Percentiles rank a stretch among this genome's conserved stretches.
These are phyloP conservation scores for Venustampulla echinocandica DNA, from an alignment of 495 filamentous ascomycete species.

Conservation along the genomic window DNA sequence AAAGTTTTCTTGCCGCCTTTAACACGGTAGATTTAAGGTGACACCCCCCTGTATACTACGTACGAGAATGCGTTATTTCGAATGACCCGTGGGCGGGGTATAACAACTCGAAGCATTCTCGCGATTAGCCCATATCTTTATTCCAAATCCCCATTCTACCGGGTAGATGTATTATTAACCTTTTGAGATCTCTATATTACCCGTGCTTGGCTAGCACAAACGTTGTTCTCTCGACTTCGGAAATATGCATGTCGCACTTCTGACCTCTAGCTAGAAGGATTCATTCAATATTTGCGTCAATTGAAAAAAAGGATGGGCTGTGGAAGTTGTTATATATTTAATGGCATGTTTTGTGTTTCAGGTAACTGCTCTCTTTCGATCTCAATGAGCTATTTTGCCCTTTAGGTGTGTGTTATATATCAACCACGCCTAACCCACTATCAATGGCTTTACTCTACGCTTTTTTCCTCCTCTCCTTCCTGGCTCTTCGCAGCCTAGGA, in stretches of 20 bases:
- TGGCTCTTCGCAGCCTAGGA: neutral
- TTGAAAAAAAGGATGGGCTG: neutral
- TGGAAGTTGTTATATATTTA: too few species aligned
- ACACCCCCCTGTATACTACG: too few species aligned
- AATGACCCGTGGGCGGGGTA: too few species aligned
- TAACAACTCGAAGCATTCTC: too few species aligned
- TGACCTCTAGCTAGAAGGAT: neutral
- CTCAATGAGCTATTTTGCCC: neutral
- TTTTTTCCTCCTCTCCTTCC: neutral
- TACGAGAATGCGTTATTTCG: too few species aligned
- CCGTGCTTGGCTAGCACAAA: too few species aligned
- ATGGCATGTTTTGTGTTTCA: too few species aligned
- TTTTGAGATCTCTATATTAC: neutral
- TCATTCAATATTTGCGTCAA: neutral
- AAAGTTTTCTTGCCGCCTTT: too few species aligned
- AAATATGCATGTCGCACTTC: neutral
- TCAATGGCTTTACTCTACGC: neutral
- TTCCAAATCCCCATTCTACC: neutral
- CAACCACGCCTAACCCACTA: neutral
- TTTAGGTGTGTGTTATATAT: neutral
- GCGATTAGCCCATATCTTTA: too few species aligned
- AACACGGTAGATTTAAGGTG: too few species aligned
- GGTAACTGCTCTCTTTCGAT: neutral
- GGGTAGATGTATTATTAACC: neutral
- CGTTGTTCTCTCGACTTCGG: too few species aligned